Evolutionary conservation across 2,329 filamentous ascomycete species (phyloP), one percentile per base, ranked within the genome.

Genomic region (Juglanconis sp.): DNA sequence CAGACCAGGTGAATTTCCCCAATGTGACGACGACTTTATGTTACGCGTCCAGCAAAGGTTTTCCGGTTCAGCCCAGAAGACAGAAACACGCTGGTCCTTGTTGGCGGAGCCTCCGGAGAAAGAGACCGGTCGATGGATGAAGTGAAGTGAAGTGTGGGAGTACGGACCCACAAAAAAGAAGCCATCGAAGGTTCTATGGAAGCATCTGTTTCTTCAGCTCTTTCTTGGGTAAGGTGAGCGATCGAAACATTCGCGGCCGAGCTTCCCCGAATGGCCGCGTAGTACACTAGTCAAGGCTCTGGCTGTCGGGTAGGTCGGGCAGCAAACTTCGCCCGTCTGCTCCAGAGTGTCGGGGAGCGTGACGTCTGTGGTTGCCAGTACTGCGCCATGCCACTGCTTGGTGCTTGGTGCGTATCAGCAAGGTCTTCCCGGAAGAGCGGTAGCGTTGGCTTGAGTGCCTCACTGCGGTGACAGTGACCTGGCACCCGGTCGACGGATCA

Each of bases 1-100:
- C 66, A 70, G 61, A 65, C 62, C 58, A 68, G 69, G 71, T 70
- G 69, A 76, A 77, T 77, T 78, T 79, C 77, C 77, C 73, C 76
- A 77, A 54, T 55, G 63, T 69, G 72, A 68, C 66, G 68, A 67
- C 68, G 17, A 24, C 17, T 24, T 24, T 64, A 76, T 72, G 72
- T 80, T 68, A 80, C 80, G 77, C 77, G 70, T 69, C 53, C 61
- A 68, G 64, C 63, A 64, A 60, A 49, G 38, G 59, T 53, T 48
- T 40, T 38, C 36, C 56, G 48, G 38, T 34, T 32, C 42, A 48
- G 38, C 44, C 44, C 10, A 34, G 24, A 42, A 48, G 17, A 24
- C 17, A 34, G 47, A 57, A 56, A 61, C 58, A 68, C 64, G 68
- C 65, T 65, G 59, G 58, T 63, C 67, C 65, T 61, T 67, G 68